phyloP scores from a whole-genome alignment of 805 yeast species.

The Kuraishia molischiana region DNA sequence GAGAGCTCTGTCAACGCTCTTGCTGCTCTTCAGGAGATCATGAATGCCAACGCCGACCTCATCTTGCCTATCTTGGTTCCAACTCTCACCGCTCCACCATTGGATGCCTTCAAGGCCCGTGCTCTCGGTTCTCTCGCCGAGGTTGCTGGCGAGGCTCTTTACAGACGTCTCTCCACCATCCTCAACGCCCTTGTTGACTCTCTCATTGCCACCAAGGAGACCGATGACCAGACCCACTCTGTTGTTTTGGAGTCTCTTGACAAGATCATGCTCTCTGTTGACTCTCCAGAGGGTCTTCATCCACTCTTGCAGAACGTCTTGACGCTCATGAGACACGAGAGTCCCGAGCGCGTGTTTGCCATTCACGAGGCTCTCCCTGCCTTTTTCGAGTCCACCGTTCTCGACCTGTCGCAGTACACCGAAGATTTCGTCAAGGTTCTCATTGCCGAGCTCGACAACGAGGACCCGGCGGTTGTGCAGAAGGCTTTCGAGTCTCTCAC shows the following conservation, averaged over 20 bases:
- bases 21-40: constrained; percentile 81
- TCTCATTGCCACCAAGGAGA: constrained; percentile 26
- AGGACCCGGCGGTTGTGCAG: constrained; percentile 48
- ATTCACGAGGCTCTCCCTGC: constrained; percentile 52
- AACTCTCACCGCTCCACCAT: constrained; percentile 70
- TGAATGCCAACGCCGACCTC: constrained; percentile 82
- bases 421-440: constrained; percentile 68
- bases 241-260: constrained; percentile 51
- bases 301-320: constrained; percentile 77
- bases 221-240: constrained; percentile 23
- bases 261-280: constrained; percentile 61
- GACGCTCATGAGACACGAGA: constrained; percentile 69
- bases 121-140: constrained; percentile 82
- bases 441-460: constrained; percentile 65
- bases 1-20: constrained; percentile 66
- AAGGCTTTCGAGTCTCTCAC: constrained; percentile 58
- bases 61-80: constrained; percentile 93
- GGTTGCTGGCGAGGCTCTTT: constrained; percentile 66
- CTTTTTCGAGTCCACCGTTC: constrained; percentile 54
- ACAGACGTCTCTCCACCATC: constrained; percentile 62
- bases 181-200: constrained; percentile 67
- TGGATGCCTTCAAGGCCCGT: constrained; percentile 74
- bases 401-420: constrained; percentile 66
- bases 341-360: constrained; percentile 49
- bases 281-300: constrained; percentile 71